Evolutionary conservation across 306 rosid species (phyloP).

Genomic region (Quercus gilva): DNA sequence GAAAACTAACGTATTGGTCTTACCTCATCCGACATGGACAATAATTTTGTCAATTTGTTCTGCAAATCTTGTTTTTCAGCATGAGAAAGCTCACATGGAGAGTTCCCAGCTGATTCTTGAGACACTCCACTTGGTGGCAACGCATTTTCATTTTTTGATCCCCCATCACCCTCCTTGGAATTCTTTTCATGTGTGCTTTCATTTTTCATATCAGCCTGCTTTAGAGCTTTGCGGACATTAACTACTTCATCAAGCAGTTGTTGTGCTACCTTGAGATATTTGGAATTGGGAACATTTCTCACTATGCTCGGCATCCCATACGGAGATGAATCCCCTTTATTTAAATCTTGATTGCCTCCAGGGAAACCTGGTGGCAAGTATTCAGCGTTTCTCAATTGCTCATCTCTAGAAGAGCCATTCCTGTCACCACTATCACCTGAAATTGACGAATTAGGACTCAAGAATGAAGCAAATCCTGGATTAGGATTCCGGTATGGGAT

Average conservation of each 20-base stretch:
- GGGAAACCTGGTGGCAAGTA: constrained; percentile 40
- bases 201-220: constrained; percentile 39
- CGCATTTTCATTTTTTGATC: constrained; percentile 40
- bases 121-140: constrained; percentile 34
- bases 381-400: constrained; percentile 44
- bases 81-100: constrained; percentile 60
- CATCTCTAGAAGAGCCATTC: constrained; percentile 50
- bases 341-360: constrained; percentile 45
- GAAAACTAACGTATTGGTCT: not conserved
- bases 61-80: constrained; percentile 74
- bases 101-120: constrained; percentile 44
- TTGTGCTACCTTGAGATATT: constrained; percentile 71
- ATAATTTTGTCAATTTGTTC: constrained; percentile 65
- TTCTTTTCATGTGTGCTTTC: constrained; percentile 36
- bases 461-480: constrained; percentile 46
- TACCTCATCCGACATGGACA: constrained; percentile 86
- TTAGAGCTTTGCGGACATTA: constrained; percentile 58
- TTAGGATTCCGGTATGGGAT: constrained; percentile 44
- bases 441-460: constrained; percentile 51
- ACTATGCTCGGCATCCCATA: constrained; percentile 45
- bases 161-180: constrained; percentile 42
- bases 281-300: constrained; percentile 57
- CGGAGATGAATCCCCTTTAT: constrained; percentile 46
- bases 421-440: constrained; percentile 43
- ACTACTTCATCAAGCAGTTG: constrained; percentile 79